Evolutionary conservation across 371 early-diverging fungal species (phyloP), one percentile per base, ranked within the genome.

Genomic region (Lichtheimia corymbifera): DNA sequence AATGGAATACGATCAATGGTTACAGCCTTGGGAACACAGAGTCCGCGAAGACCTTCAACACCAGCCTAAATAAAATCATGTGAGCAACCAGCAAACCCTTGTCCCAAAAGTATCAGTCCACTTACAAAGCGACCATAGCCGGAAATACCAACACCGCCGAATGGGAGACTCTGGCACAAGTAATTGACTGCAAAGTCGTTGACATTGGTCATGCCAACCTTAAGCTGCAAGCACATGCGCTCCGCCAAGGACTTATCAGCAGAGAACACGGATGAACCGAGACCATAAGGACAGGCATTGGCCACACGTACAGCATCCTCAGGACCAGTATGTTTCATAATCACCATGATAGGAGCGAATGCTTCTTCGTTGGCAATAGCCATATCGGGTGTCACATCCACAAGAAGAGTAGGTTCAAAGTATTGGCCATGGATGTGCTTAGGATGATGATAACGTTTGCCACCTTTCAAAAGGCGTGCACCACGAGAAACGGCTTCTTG

Each of bases 121-220:
- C 64, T 65, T 62, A 68, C 66, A 57, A 77, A 83, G 22, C 93
- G 85, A 22, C 92, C 93, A 70, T 91, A 89, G 4, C 93, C 93
- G 56, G 87, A 86, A 47, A 82, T 85, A 24, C 91, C 90, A 9
- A 93, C 88, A 59, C 93, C 93, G 41, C 92, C 93, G 75, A 93
- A 93, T 12, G 93, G 93, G 57, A 93, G 71, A 18, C 89, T 80
- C 66, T 91, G 92, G 65, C 91, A 91, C 13, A 94, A 81, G 59
- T 94, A 94, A 59, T 90, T 93, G 64, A 88, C 88, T 17, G 88
- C 94, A 65, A 92, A 94, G 71, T 93, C 94, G 64, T 94, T 94
- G 65, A 93, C 77, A 53, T 94, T 94, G 60, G 86, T 70, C 93
- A 94, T 94, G 35, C 94, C 94, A 0, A 81, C 81, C 60, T 84